Conservation (phyloP, 306 rosid genomes). For the Prunus davidiana region DNA sequence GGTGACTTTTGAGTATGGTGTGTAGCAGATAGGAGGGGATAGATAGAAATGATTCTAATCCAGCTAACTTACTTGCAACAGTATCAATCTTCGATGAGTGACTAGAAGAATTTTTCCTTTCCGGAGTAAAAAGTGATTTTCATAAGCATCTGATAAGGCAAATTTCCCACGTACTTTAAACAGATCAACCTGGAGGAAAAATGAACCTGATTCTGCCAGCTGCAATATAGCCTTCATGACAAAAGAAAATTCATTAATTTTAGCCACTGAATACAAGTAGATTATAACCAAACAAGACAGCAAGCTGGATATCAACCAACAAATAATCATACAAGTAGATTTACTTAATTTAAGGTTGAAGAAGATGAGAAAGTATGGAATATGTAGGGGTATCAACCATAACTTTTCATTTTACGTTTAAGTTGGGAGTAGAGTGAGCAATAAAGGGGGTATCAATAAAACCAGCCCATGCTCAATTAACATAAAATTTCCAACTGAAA, state of each 20-base stretch:
- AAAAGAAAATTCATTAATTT: slow-evolving; percentile 20
- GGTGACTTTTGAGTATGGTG: neutral
- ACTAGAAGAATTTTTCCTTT: slow-evolving; percentile 78
- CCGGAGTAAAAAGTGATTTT: slow-evolving; percentile 89
- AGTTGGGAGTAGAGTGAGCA: neutral
- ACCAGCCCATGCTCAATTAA: neutral
- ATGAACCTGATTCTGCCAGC: slow-evolving; percentile 96
- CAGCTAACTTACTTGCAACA: slow-evolving; percentile 73
- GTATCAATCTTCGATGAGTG: slow-evolving; percentile 79
- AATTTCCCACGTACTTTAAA: slow-evolving; percentile 98
- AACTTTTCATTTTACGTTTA: no score
- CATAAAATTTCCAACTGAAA: neutral
- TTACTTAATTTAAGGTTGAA: no score
- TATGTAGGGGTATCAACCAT: no score
- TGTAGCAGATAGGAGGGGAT: neutral
- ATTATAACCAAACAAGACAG: slow-evolving; percentile 6
- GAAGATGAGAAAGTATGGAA: no score
- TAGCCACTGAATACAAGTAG: neutral
- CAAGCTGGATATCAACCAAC: slow-evolving; percentile 2
- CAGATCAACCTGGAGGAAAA: slow-evolving; percentile 94
- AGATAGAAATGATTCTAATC: slow-evolving; percentile 7
- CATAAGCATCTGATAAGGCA: slow-evolving; percentile 95
- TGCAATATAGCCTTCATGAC: slow-evolving; percentile 83
- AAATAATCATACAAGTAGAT: neutral
- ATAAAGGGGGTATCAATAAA: neutral